Evolutionary conservation across 768 basidiomycete species (phyloP).

Genomic region (Lanmaoa pseudosensibilis): DNA sequence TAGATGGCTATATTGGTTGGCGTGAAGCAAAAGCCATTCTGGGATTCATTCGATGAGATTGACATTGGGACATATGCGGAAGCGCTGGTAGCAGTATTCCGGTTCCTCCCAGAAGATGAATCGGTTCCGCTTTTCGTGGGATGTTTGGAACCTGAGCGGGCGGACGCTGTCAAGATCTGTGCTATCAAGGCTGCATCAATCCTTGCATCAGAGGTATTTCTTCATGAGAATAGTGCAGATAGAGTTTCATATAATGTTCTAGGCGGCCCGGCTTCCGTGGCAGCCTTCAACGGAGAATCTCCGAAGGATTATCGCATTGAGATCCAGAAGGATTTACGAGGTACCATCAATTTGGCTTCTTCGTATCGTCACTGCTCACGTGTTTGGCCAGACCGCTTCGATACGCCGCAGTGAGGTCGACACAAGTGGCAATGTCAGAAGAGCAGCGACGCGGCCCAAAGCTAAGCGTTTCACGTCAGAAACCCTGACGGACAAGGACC

Average conservation of each 20-base stretch:
- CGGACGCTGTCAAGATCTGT: constrained; percentile 77
- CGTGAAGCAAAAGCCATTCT: constrained; percentile 59
- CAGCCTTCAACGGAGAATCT: constrained; percentile 55
- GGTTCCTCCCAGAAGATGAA: constrained; percentile 66
- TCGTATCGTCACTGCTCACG: constrained; percentile 8
- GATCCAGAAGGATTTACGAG: constrained; percentile 57
- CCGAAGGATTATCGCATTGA: constrained; percentile 42
- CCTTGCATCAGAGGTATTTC: constrained; percentile 60
- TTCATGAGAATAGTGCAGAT: neutral
- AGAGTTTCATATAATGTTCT: constrained; percentile 11
- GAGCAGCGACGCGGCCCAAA: constrained; percentile 57
- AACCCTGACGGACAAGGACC: constrained; percentile 64
- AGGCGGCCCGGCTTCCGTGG: constrained; percentile 56
- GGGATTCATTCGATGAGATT: constrained; percentile 66
- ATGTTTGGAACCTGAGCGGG: constrained; percentile 74
- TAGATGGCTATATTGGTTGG: constrained; percentile 27
- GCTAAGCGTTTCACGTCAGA: constrained; percentile 57
- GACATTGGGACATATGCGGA: constrained; percentile 79
- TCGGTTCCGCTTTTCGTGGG: constrained; percentile 56
- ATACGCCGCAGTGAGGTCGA: constrained; percentile 64
- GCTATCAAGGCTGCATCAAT: constrained; percentile 74
- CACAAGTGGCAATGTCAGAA: constrained; percentile 52
- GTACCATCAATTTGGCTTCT: constrained; percentile 37
- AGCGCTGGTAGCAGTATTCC: constrained; percentile 68
- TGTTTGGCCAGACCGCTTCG: constrained; percentile 43